phyloP scores from a whole-genome alignment of 257 asterid species.

The Apocynum venetum region DNA sequence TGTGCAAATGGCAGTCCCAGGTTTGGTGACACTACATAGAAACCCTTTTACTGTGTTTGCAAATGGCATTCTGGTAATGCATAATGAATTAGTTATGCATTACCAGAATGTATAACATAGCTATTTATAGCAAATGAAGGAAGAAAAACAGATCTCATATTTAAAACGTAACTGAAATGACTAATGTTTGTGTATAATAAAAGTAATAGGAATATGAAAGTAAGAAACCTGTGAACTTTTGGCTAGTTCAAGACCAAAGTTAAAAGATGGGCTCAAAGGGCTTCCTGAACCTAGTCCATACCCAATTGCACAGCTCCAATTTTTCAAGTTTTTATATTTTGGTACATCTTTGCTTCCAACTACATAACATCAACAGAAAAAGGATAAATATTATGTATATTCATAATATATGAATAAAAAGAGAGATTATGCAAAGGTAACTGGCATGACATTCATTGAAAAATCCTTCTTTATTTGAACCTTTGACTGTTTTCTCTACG shows the following conservation, averaged over 20 bases:
- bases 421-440: neutral
- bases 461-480: neutral
- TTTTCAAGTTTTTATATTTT: slow-evolving; percentile 62
- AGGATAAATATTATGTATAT: neutral
- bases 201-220: neutral
- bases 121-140: neutral
- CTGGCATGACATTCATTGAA: neutral
- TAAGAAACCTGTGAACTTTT: slow-evolving; percentile 69
- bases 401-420: neutral
- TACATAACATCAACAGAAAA: slow-evolving; percentile 26
- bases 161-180: neutral
- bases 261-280: slow-evolving; percentile 90
- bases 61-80: no score
- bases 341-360: slow-evolving; percentile 61
- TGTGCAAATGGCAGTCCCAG: neutral
- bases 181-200: neutral
- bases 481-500: neutral
- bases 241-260: slow-evolving; percentile 87
- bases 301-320: slow-evolving; percentile 93
- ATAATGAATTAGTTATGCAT: neutral
- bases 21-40: neutral
- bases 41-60: neutral
- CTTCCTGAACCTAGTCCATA: slow-evolving; percentile 91
- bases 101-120: neutral
- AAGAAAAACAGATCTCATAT: neutral